These are phyloP conservation scores for Phoma sp. DNA, from an alignment of 2,329 filamentous ascomycete genomes.

Conservation along the genomic window DNA sequence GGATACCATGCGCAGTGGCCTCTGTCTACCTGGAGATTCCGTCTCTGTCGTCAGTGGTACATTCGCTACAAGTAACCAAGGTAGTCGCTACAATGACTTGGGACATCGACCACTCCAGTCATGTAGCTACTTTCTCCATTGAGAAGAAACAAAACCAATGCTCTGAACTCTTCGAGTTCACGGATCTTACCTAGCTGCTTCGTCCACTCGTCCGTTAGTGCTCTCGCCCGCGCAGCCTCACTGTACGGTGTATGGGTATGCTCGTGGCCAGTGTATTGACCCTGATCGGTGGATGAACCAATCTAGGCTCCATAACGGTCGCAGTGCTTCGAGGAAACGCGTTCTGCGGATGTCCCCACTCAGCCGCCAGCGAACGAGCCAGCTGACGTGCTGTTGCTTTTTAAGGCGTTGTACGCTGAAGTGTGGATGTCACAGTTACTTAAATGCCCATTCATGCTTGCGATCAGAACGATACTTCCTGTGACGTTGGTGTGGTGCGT, in stretches of 20 bases:
- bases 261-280: conserved; percentile 61
- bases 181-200: conserved; percentile 42
- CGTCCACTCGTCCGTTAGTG: conserved; percentile 39
- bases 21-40: conserved; percentile 52
- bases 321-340: conserved; percentile 48
- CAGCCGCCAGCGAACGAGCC: conserved; percentile 58
- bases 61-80: not conserved
- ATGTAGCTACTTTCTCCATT: conserved; percentile 66
- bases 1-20: conserved; percentile 49
- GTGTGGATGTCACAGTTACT: conserved; percentile 50
- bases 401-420: conserved; percentile 61
- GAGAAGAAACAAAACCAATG: conserved; percentile 40
- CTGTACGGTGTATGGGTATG: conserved; percentile 58
- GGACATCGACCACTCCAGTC: conserved; percentile 51
- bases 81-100: too few species aligned
- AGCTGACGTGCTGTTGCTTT: conserved; percentile 63
- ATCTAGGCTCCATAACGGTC: conserved; percentile 15
- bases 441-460: conserved; percentile 47
- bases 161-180: conserved; percentile 36
- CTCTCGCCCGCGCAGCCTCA: conserved; percentile 38
- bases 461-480: conserved; percentile 49
- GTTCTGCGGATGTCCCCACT: conserved; percentile 50
- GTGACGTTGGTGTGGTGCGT: conserved; percentile 38
- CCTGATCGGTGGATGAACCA: conserved; percentile 49
- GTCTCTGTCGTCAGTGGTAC: not conserved